Base-by-base conservation (phyloP, 2,329 filamentous ascomycete genomes). In the Paecilomyces formosus region DNA sequence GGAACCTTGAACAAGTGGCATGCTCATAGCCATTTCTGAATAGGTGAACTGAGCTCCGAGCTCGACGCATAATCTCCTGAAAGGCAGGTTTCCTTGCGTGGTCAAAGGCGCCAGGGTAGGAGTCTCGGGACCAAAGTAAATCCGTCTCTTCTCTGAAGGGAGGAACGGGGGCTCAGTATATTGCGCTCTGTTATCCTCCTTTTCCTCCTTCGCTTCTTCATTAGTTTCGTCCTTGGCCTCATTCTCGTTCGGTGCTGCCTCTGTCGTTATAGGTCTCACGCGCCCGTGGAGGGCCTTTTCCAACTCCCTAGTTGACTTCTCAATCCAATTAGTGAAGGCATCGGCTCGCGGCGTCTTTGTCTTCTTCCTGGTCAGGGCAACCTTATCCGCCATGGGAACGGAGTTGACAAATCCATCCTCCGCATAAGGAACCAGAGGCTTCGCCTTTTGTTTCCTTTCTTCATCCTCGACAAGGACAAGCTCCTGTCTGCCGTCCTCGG, bases 11-110 rank as follows among this genome's bases (percentile, higher is more conserved):
- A 99, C 82, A 50, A 99, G 77, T 9, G 93, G 92, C 74, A 96
- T 79, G 28, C 90, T 87, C 83, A 99, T 89, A 3, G 93, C 94
- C 94, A 99, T 99, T 75, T 99, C 94, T 0, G 93, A 97, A 79
- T 96, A 99, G 0, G 94, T 99, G 54, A 96, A 81, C 70, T 97
- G 89, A 28, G 92, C 92, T 35, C 94, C 94, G 24, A 97, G 82
- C 57, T 92, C 88, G 12, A 91, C 87, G 69, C 92, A 97, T 30
- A 99, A 84, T 55, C 94, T 85, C 58, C 94, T 88, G 79, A 96
- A 99, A 0, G 94, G 94, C 54, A 97, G 81, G 68, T 99, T 99
- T 53, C 94, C 94, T 76, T 97, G 94, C 0, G 94, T 99, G 1
- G 94, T 99, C 54, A 99, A 81, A 35, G 94, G 94, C 3, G 94